Base-by-base conservation (phyloP, 2,329 filamentous ascomycete genomes). In the Penicillium rolfsii region DNA sequence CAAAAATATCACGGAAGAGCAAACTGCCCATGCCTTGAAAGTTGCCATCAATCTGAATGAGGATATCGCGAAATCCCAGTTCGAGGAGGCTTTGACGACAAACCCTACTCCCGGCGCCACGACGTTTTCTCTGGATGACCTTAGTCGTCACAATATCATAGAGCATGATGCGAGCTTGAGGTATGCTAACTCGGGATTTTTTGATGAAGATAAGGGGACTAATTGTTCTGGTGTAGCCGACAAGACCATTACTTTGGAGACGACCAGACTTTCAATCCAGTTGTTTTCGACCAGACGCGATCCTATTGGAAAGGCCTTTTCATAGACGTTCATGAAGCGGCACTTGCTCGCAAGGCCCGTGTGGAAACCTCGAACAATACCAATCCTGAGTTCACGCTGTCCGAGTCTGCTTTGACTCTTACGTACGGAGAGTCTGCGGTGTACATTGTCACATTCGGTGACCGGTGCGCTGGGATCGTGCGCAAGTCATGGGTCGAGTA, bases 211-310 rank as follows among this genome's bases (percentile, higher is more conserved):
- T 11, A 12, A n/a, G 12, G 1, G 19, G 5, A 36, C 28, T 35
- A 1, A 52, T 1, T 24, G 14, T 12, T 24, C 49, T 52, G 28
- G 9, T 14, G 28, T 12, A 60, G 58, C 30, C 58, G 54, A 26
- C 48, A 52, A 35, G 58, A 60, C 7, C 57, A 52, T 19, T 60
- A 60, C 33, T 53, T 48, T 28, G 54, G 53, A 16, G 40, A 60
- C 40, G 58, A 57, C 6, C 48, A 53, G 22, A 52, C 5, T 16
- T 60, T 60, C 40, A 52, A 60, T 16, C 45, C 35, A 28, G 38
- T 40, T 14, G 19, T 53, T 12, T 60, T 60, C 22, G 53, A 56
- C 36, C 36, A 60, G 35, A 60, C 58, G 19, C 58, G 46, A n/a
- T 52, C 54, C 4, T 26, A 56, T 48, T 60, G 58, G 58, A 30